Conservation (phyloP, 1,284 basidiomycete genomes). For the Ceratobasidium sp. region DNA sequence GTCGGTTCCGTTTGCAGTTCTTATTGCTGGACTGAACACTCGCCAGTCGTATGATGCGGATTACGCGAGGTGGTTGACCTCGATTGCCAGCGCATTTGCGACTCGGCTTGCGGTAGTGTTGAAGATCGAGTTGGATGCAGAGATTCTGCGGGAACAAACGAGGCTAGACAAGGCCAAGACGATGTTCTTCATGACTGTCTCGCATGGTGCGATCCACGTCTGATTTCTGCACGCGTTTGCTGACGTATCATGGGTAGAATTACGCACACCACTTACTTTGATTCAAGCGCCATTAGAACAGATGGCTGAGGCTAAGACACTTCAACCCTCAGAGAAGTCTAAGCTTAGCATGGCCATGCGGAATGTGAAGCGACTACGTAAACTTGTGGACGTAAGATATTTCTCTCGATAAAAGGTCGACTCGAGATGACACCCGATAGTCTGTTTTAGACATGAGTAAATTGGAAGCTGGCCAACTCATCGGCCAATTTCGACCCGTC, state of each 20-base stretch:
- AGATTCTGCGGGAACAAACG: neutral
- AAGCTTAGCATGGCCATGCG: constrained; percentile 44
- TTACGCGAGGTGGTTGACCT: constrained; percentile 35
- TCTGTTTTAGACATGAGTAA: neutral
- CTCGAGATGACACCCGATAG: neutral
- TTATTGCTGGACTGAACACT: constrained; percentile 37
- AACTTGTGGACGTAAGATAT: constrained; percentile 44
- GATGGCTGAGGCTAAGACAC: constrained; percentile 36
- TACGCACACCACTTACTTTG: constrained; percentile 48
- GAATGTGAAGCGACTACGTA: constrained; percentile 45
- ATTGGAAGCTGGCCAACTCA: constrained; percentile 1
- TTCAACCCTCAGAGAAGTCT: constrained; percentile 42
- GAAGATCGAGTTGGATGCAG: constrained; percentile 24
- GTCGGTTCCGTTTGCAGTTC: neutral
- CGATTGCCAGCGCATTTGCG: constrained; percentile 17
- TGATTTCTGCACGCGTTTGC: neutral
- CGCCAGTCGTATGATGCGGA: constrained; percentile 35
- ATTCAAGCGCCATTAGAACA: constrained; percentile 44
- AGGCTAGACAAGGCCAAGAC: too few relatives aligned
- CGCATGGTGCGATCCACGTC: neutral
- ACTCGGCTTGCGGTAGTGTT: constrained; percentile 30
- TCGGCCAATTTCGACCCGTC: constrained; percentile 45
- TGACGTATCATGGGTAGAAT: constrained; percentile 39
- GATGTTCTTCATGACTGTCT: neutral
- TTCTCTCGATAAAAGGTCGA: too few relatives aligned